phyloP scores from a whole-genome alignment of 257 asterid species.

The Jaltomata sinuosa region DNA sequence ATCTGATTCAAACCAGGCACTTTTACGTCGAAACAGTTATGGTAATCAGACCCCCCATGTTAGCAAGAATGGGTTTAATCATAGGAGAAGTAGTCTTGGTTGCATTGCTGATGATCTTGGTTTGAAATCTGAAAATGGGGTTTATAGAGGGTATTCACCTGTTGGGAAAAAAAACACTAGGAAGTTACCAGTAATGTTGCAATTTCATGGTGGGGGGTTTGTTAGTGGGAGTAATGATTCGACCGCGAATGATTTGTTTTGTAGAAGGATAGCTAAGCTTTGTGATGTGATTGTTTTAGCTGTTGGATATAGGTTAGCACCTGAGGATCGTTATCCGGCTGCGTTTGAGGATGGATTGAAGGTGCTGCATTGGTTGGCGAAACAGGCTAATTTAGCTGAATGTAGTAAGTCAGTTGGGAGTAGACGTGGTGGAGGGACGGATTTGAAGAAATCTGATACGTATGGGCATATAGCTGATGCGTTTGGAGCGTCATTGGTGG shows the following conservation, averaged over 20 bases:
- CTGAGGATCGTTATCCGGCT: constrained; percentile 73
- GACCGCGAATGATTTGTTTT: constrained; percentile 73
- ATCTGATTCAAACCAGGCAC: constrained; percentile 14
- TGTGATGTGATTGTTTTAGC: constrained; percentile 89
- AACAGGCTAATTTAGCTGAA: constrained; percentile 84
- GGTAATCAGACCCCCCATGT: not conserved
- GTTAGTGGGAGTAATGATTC: constrained; percentile 83
- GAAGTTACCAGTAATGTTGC: constrained; percentile 65
- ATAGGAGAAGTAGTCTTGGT: constrained; percentile 56
- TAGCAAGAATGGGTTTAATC: not conserved
- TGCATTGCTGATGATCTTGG: constrained; percentile 26
- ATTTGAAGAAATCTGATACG: constrained; percentile 52
- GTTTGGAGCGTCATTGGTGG: constrained; percentile 84
- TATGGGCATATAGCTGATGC: constrained; percentile 61
- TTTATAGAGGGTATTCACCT: constrained; percentile 64
- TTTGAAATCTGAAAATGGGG: constrained; percentile 30
- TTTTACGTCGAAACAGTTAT: constrained; percentile 44
- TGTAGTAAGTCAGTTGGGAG: constrained; percentile 58
- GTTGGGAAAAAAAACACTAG: constrained; percentile 29
- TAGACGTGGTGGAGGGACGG: constrained; percentile 28
- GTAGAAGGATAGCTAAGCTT: constrained; percentile 64
- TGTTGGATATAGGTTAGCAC: constrained; percentile 88
- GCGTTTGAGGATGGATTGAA: constrained; percentile 89
- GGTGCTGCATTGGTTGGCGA: constrained; percentile 85
- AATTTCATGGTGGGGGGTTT: constrained; percentile 91